Evolutionary conservation across 176 grass and related monocot species (phyloP), one percentile per base, ranked within the genome.

Genomic region (Lolium rigidum): DNA sequence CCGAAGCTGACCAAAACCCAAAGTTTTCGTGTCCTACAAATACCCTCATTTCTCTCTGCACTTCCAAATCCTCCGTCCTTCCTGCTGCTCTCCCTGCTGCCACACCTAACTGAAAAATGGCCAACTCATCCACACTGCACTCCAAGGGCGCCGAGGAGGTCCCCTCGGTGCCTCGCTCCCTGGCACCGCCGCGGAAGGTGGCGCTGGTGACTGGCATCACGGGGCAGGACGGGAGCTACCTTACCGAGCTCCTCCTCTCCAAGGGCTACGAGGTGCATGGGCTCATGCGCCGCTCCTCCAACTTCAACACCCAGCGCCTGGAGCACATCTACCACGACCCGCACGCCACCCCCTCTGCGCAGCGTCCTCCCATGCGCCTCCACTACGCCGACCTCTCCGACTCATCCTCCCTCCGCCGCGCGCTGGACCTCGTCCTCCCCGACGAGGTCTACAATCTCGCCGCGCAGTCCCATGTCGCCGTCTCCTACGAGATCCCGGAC

Each of bases 391-490:
- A 99, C 92, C 90, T 96, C 76, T 91, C 97, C 47, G 97, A 99
- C 85, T 89, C 97, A 1, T 96, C 97, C 16, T 99, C 97, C 2
- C 91, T 99, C 85, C 97, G 97, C 76, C 94, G 90, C 67, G 95
- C 79, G 77, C 92, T 99, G 49, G 97, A 96, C 87, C 31, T 87
- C 43, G 70, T 99, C 88, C 73, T 88, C 68, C 97, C 97, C 72
- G 97, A 99, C 75, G 97, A 99, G 94, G 97, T 99, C 84, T 99
- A 99, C 90, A 99, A 99, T 77, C 88, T 99, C 73, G 94, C 97
- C 21, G 97, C 97, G 9, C 94, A 99, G 83, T 99, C 97, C 9
- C 97, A 99, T 80, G 94, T 99, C 47, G 94, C 94, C 35, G 94
- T 99, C 50, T 96, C 97, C 82, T 98, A 94, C 77, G 97, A 98